phyloP scores from a whole-genome alignment of 495 filamentous ascomycete genomes.

The Trichoderma gamsii region DNA sequence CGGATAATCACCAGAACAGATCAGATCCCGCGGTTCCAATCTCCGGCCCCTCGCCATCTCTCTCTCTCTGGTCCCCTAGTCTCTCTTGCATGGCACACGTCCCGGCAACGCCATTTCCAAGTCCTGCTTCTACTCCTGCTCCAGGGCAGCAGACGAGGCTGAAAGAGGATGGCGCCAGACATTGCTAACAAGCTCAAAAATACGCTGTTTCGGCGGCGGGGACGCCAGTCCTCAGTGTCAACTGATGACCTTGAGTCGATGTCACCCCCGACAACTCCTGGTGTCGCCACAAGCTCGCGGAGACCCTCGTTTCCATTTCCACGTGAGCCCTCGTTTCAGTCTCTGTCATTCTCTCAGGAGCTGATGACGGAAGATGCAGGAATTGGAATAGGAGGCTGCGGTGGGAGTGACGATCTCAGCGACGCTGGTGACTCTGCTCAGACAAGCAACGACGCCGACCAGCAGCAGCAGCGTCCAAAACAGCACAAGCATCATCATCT shows the following conservation, averaged over 20 bases:
- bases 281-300: neutral
- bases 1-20: neutral
- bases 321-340: neutral
- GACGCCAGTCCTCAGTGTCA: neutral
- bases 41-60: conserved; percentile 1
- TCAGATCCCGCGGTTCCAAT: neutral
- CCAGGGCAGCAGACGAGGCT: conserved; percentile 4
- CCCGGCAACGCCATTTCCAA: neutral
- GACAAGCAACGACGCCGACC: neutral
- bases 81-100: conserved; percentile 5
- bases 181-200: conserved; percentile 4
- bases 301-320: conserved; percentile 9
- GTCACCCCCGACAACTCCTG: neutral
- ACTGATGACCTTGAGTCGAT: neutral
- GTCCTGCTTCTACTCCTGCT: conserved; percentile 1
- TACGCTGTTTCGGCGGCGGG: conserved; percentile 7
- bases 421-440: neutral
- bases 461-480: neutral
- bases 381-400: conserved; percentile 4
- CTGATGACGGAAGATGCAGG: conserved; percentile 1
- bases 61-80: neutral
- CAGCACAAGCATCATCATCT: neutral
- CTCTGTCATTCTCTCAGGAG: neutral
- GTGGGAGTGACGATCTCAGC: neutral
- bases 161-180: conserved; percentile 10